phyloP scores from a whole-genome alignment of 805 yeast genomes.

The Saccharomycopsis guyanensis region DNA sequence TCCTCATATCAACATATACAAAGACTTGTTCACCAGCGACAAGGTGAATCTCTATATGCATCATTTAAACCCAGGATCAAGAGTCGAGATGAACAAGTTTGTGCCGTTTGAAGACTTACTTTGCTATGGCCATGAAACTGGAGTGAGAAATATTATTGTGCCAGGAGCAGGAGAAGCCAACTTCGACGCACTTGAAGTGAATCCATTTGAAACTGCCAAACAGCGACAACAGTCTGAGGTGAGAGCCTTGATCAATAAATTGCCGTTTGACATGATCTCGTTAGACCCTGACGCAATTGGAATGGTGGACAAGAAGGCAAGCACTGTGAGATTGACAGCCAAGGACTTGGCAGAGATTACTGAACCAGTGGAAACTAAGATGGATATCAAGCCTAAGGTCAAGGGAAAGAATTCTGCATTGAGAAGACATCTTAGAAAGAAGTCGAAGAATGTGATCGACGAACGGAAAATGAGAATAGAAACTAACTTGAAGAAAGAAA shows the following conservation, averaged over 20 bases:
- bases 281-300: conserved; percentile 88
- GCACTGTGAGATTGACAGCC: conserved; percentile 54
- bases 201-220: conserved; percentile 85
- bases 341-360: conserved; percentile 43
- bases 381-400: conserved; percentile 57
- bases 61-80: conserved; percentile 74
- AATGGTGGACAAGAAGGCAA: conserved; percentile 65
- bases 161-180: conserved; percentile 99
- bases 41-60: conserved; percentile 64
- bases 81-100: conserved; percentile 56
- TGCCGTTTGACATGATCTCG: conserved; percentile 87
- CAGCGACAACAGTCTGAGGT: conserved; percentile 95
- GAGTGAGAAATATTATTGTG: conserved; percentile 76
- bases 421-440: conserved; percentile 47
- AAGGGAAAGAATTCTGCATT: conserved; percentile 79
- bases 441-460: conserved; percentile 25
- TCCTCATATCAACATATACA: conserved; percentile 92
- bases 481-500: conserved; percentile 53
- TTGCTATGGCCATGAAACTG: conserved; percentile 75
- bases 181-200: conserved; percentile 85
- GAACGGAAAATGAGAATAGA: conserved; percentile 32
- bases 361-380: conserved; percentile 38
- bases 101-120: conserved; percentile 97
- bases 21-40: conserved; percentile 54
- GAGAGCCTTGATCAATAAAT: conserved; percentile 72